Evolutionary conservation across 1,284 basidiomycete species (phyloP).

Genomic region (Cryptococcus amylolentus): DNA sequence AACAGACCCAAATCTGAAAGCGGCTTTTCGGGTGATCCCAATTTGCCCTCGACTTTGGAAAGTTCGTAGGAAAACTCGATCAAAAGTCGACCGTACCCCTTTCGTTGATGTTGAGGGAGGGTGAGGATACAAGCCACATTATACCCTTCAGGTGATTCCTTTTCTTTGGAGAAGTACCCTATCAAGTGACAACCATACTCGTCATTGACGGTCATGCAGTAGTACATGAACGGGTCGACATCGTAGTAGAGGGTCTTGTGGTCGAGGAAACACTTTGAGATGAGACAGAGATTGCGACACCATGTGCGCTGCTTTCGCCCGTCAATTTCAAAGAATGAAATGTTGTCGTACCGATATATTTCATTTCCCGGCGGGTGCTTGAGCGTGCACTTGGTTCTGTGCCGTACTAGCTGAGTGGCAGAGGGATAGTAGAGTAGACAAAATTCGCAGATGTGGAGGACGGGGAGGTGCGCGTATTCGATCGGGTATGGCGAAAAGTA

Average conservation of each 20-base stretch:
- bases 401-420: slow-evolving; percentile 80
- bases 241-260: slow-evolving; percentile 99
- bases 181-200: slow-evolving; percentile 88
- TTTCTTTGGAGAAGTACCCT: slow-evolving; percentile 99
- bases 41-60: slow-evolving; percentile 91
- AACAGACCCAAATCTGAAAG: slow-evolving; percentile 90
- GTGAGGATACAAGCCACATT: slow-evolving; percentile 99
- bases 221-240: slow-evolving; percentile 99
- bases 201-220: slow-evolving; percentile 94
- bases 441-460: slow-evolving; percentile 98
- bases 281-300: slow-evolving; percentile 93
- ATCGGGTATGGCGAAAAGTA: slow-evolving; percentile 99
- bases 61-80: slow-evolving; percentile 99
- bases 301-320: slow-evolving; percentile 92
- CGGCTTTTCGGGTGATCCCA: slow-evolving; percentile 97
- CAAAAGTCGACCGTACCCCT: slow-evolving; percentile 89
- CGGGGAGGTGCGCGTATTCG: slow-evolving; percentile 92
- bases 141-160: slow-evolving; percentile 96
- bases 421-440: slow-evolving; percentile 88
- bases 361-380: slow-evolving; percentile 98
- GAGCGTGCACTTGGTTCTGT: slow-evolving; percentile 86
- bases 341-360: slow-evolving; percentile 94
- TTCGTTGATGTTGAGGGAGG: slow-evolving; percentile 93
- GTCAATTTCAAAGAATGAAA: slow-evolving; percentile 98
- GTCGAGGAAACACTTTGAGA: slow-evolving; percentile 98